phyloP scores from a whole-genome alignment of 768 basidiomycete genomes.

The Melanogaster broomeanus region DNA sequence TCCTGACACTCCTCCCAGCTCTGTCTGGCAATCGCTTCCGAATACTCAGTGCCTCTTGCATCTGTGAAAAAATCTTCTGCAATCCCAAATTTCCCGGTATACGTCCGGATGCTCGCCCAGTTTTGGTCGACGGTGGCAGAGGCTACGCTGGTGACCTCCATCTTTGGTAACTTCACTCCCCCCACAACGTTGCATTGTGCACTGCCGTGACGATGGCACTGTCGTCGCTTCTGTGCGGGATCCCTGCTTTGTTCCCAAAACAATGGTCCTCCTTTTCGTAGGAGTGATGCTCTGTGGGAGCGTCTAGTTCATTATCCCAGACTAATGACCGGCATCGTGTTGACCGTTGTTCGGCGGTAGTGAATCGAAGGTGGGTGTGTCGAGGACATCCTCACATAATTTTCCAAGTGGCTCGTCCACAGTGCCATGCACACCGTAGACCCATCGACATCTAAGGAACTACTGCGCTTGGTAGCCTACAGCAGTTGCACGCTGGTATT shows the following conservation, averaged over 20 bases:
- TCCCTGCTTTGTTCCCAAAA: background rate
- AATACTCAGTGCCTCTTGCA: background rate
- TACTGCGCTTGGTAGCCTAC: conserved; percentile 7
- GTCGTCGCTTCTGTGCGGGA: background rate
- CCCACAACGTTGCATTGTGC: background rate
- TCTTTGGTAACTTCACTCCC: background rate
- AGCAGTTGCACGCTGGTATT: conserved; percentile 10
- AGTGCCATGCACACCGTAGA: conserved; percentile 13
- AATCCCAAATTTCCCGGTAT: background rate
- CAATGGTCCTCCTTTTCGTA: conserved; percentile 7
- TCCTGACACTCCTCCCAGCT: conserved; percentile 4
- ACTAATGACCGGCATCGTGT: conserved; percentile 3
- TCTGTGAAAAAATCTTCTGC: background rate
- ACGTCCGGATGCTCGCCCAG: background rate
- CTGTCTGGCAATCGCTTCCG: background rate
- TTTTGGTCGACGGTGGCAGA: background rate
- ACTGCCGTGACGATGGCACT: background rate
- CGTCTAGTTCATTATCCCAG: conserved; percentile 10
- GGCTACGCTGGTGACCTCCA: background rate
- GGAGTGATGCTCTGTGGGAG: conserved; percentile 10
- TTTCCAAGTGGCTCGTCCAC: background rate
- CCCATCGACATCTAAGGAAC: background rate
- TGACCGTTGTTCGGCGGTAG: background rate
- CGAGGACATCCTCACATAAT: conserved; percentile 8
- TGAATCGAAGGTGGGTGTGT: conserved; percentile 10